These are phyloP conservation scores for Uromyces viciae-fabae DNA, from an alignment of 1,284 basidiomycete species.

Conservation along the genomic window DNA sequence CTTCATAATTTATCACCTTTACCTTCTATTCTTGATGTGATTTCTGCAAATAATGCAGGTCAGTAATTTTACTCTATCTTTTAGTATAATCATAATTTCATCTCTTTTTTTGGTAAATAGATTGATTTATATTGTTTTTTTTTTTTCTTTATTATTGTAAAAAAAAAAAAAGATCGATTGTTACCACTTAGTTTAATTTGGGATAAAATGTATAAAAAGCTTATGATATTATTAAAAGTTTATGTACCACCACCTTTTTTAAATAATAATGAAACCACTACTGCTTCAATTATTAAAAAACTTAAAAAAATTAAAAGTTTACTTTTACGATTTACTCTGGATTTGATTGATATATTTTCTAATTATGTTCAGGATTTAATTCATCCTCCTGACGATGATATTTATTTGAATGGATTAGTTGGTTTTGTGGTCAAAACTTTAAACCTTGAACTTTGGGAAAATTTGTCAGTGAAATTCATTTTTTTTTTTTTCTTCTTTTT, in stretches of 20 bases:
- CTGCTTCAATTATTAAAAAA: no score
- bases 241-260: conserved; percentile 6
- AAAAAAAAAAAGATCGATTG: conserved; percentile 13
- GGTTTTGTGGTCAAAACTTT: background rate
- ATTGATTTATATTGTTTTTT: background rate
- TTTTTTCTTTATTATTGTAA: no score
- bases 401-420: no score
- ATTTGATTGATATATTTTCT: background rate
- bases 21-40: background rate
- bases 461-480: background rate
- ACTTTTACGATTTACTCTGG: background rate
- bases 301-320: background rate
- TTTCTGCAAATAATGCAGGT: conserved; percentile 28
- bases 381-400: background rate
- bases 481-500: background rate
- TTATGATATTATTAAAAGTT: conserved; percentile 1
- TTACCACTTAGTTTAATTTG: conserved; percentile 1
- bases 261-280: background rate
- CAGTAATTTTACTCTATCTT: background rate
- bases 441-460: background rate
- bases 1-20: conserved; percentile 17
- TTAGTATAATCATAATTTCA: background rate
- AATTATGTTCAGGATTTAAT: background rate
- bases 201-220: conserved; percentile 9
- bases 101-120: background rate